Percentiles rank a stretch among this genome's conserved stretches.
Evolutionary conservation across 495 filamentous ascomycete genomes (phyloP).

Genomic region (Collariella sp.): DNA sequence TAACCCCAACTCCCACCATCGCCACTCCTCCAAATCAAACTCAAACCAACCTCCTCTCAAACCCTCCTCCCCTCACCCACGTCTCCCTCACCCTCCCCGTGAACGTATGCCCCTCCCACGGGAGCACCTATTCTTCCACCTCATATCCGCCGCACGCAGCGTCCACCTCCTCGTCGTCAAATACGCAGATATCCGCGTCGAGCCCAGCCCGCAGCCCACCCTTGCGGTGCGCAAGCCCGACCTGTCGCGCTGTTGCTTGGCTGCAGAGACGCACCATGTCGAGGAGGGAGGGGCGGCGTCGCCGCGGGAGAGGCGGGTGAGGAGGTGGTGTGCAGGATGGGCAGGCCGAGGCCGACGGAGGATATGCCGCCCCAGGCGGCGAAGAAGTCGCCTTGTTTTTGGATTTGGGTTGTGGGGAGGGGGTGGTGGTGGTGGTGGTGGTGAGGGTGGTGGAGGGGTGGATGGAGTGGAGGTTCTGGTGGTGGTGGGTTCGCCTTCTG

Average conservation of each 20-base stretch:
- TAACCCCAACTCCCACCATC: neutral
- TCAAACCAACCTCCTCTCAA: constrained; percentile 6
- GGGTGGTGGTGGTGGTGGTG: neutral
- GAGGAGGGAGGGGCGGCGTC: constrained; percentile 42
- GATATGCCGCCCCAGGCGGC: constrained; percentile 94
- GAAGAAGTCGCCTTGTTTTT: constrained; percentile 71
- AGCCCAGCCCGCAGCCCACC: constrained; percentile 75
- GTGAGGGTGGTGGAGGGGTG: neutral
- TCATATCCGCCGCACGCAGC: constrained; percentile 58
- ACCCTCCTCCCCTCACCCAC: constrained; percentile 56
- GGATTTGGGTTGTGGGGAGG: neutral
- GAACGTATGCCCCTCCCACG: constrained; percentile 79
- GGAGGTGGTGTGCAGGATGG: constrained; percentile 81
- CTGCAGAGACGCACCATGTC: constrained; percentile 81
- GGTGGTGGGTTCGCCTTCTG: too few species aligned
- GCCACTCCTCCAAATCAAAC: neutral
- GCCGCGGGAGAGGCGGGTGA: constrained; percentile 45
- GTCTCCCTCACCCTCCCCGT: constrained; percentile 80
- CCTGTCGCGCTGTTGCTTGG: constrained; percentile 81
- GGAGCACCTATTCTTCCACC: constrained; percentile 94
- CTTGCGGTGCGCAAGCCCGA: constrained; percentile 75
- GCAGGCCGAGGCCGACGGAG: constrained; percentile 83
- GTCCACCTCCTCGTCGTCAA: constrained; percentile 79
- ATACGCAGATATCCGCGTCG: constrained; percentile 88
- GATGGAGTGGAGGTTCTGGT: too few species aligned